Base-by-base conservation (phyloP, 2,329 filamentous ascomycete genomes). In the Colletotrichum cereale region DNA sequence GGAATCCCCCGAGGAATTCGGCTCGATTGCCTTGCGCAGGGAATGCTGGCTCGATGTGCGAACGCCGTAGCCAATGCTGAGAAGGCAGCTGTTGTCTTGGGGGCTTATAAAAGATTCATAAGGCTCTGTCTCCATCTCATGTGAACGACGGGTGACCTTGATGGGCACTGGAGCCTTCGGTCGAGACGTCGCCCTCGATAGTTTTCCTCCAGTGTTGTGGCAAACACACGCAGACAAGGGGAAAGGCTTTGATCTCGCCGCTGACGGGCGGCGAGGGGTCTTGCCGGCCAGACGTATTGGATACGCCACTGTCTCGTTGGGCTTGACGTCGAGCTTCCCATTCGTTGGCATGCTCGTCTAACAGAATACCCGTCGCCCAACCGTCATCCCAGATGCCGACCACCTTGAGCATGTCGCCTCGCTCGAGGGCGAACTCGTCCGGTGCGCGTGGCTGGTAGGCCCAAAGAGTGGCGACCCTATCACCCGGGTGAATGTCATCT, bases 311-410 rank as follows among this genome's bases (percentile, higher is more conserved):
- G 82, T 99, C 96, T 73, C 96, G 90, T 79, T 97, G 95, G 42
- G 90, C 85, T 77, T 93, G 91, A 77, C 90, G 89, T 74, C 92
- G 88, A 53, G 88, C 87, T 76, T 97, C 93, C 91, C 94, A 98
- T 74, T 98, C 94, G 73, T 98, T 96, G 2, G 95, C 95, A 66
- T 90, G 88, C 77, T 97, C 93, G 65, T 92, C 88, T 67, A 97
- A 84, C 79, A 97, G 87, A 66, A 98, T 88, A 77, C 96, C 96
- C 1, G 96, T 99, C 14, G 96, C 96, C 96, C 96, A 99, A 57
- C 96, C 96, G 80, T 99, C 96, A 78, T 99, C 96, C 96, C 96
- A 99, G 75, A 99, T 99, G 73, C 96, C 96, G 40, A 98, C 92
- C 18, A 99, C 92, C 84, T 98, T 98, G 78, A 99, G 88, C 95